Evolutionary conservation across 2,329 filamentous ascomycete genomes (phyloP), one percentile per base, ranked within the genome.

Genomic region (Tolypocladium guangdongense): DNA sequence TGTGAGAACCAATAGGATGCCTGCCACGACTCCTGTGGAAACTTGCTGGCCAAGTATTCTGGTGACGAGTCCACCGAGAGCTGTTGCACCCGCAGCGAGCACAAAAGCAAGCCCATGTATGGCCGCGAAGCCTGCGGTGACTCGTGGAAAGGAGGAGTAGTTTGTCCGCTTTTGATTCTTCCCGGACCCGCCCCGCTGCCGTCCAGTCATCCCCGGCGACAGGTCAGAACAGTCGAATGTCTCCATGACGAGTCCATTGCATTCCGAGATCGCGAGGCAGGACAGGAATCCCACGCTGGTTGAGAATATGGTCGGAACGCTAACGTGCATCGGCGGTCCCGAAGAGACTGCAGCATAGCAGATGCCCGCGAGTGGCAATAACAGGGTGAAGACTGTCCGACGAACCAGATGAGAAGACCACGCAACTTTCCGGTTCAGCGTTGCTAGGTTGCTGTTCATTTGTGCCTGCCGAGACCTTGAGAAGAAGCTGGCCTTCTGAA

Each of bases 181-280:
- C 14, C 65, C 63, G 6, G 70, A 70, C 4, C 63, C 61, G n/a
- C 71, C 71, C 32, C 68, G 72, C n/a, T 74, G 74, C 18, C 74
- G 74, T 33, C 80, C 79, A 7, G 78, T 86, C 74, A 86, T 84
- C 12, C 85, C 84, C 2, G 85, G 82, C 59, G 87, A 86, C 4
- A 91, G 74, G 65, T 91, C 88, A 41, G 84, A 88, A n/a, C 83
- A 87, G 64, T 91, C 88, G 65, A 86, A 91, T 0, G 83, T 84
- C 63, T 90, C 87, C 87, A 91, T 90, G 64, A 90, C 78, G 35
- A 91, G 71, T 1, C 87, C 86, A 58, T 86, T 81, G 66, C 87
- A 90, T 67, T 91, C 87, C 2, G 87, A 81, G 47, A 89, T 83
- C 1, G 86, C 87, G 11, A 92, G 77, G 51, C 83, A 84, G 2